A percentile compares a stretch with the other conserved stretches of the same genome.
Conservation (phyloP, 192 early-diverging fungal genomes). For the Thamnidium elegans region DNA sequence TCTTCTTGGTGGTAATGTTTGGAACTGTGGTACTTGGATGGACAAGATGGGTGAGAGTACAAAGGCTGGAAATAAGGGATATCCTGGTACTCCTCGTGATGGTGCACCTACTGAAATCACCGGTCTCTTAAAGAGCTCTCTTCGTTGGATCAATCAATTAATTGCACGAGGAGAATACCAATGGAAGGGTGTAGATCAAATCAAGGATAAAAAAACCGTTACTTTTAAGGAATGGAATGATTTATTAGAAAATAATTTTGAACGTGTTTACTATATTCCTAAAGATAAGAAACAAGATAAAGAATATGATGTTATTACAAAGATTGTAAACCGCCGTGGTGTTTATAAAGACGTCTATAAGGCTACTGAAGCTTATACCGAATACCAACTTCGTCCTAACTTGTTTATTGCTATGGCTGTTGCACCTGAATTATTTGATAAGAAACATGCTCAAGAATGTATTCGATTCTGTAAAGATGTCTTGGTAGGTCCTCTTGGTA, state of each 20-base stretch:
- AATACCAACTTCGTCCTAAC: slow-evolving; percentile 95
- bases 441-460: slow-evolving; percentile 67
- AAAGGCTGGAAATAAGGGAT: slow-evolving; percentile 89
- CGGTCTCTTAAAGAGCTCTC: slow-evolving; percentile 79
- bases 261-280: slow-evolving; percentile 91
- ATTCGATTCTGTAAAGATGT: slow-evolving; percentile 65
- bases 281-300: slow-evolving; percentile 59
- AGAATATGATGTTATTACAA: slow-evolving; percentile 54
- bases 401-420: slow-evolving; percentile 88
- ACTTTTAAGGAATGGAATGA: slow-evolving; percentile 76
- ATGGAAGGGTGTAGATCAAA: slow-evolving; percentile 39
- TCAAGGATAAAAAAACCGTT: slow-evolving; percentile 38
- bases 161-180: slow-evolving; percentile 40
- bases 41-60: slow-evolving; percentile 96
- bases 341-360: slow-evolving; percentile 92
- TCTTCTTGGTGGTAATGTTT: slow-evolving; percentile 81
- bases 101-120: slow-evolving; percentile 91
- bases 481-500: slow-evolving; percentile 84
- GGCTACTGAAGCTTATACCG: slow-evolving; percentile 67
- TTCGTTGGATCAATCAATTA: slow-evolving; percentile 78
- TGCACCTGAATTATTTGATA: slow-evolving; percentile 91
- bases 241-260: slow-evolving; percentile 78
- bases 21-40: slow-evolving; percentile 99
- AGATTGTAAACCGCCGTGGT: slow-evolving; percentile 80
- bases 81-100: slow-evolving; percentile 92